Base-by-base conservation (phyloP, 2,329 filamentous ascomycete genomes). In the Aspergillus candidus region DNA sequence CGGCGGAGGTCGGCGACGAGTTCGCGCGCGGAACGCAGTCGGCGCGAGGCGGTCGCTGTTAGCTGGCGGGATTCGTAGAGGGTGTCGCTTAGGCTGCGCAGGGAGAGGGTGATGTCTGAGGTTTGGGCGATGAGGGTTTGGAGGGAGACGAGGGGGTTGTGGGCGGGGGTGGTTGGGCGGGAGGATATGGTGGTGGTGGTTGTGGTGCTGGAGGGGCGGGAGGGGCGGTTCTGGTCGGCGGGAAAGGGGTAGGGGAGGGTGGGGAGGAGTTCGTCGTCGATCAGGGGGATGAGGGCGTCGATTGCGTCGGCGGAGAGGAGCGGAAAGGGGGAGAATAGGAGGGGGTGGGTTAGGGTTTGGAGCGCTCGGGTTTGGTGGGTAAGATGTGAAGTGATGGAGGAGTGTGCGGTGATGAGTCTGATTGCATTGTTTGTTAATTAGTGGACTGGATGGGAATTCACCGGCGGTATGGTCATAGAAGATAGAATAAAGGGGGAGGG, bases 11-110 rank as follows among this genome's bases (percentile, higher is more conserved):
- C 91, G 2, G 83, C 80, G 1, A 97, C 84, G 48, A 94, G 80
- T 62, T 94, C 90, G 56, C 84, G 86, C 6, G 88, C 89, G 31
- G 82, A 86, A 54, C 85, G 84, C 40, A 98, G 72, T 35, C 88
- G 79, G 43, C 93, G 76, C 2, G 84, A 83, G 2, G 91, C 93
- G 8, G 85, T 84, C 3, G 82, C 85, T 0, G 88, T 93, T 1
- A 87, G 86, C 67, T 97, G 91, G 11, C 88, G 83, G 29, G 86
- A 89, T 84, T 97, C 95, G 67, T 97, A 91, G 30, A 98, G 75
- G 3, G 88, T 90, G 63, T 98, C 93, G 6, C 87, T 88, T 4
- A 98, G 75, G 53, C 88, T 85, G 55, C 88, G 88, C 37, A 98
- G 78, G 6, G 88, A 87, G 57, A 88, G 79, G 7, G 91, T 79